Conservation (phyloP, 2,329 filamentous ascomycete genomes). For the Cadophora sp. region DNA sequence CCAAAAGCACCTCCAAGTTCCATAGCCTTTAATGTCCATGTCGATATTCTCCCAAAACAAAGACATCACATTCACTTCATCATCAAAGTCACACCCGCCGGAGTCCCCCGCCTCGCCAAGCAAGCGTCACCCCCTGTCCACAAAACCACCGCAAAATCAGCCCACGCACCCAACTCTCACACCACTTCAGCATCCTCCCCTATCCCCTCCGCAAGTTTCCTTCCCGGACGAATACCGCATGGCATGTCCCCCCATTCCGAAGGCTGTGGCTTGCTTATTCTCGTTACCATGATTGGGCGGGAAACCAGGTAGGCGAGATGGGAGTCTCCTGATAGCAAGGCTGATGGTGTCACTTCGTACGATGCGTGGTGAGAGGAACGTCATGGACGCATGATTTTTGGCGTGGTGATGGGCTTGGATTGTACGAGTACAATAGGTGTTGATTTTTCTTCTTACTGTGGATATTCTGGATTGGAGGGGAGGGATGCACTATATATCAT, state of each 20-base stretch:
- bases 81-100: not conserved
- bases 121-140: not conserved
- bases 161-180: not conserved
- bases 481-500: not conserved
- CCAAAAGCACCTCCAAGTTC: too few species aligned
- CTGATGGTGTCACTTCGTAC: constrained; percentile 7
- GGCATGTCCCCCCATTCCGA: not conserved
- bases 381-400: constrained; percentile 7
- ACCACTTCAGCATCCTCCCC: not conserved
- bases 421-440: not conserved
- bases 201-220: not conserved
- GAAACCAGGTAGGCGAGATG: not conserved
- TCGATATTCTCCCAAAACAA: too few species aligned
- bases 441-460: not conserved
- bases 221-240: constrained; percentile 1
- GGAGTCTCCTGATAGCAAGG: not conserved
- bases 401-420: not conserved
- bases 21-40: too few species aligned
- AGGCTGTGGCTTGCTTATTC: not conserved
- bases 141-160: not conserved
- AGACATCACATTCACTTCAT: not conserved
- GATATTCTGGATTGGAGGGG: constrained; percentile 3
- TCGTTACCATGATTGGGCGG: not conserved
- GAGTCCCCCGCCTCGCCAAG: not conserved
- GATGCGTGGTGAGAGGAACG: constrained; percentile 4